Base-by-base conservation (phyloP, 176 grass and related monocot genomes). In the Oryza longistaminata region DNA sequence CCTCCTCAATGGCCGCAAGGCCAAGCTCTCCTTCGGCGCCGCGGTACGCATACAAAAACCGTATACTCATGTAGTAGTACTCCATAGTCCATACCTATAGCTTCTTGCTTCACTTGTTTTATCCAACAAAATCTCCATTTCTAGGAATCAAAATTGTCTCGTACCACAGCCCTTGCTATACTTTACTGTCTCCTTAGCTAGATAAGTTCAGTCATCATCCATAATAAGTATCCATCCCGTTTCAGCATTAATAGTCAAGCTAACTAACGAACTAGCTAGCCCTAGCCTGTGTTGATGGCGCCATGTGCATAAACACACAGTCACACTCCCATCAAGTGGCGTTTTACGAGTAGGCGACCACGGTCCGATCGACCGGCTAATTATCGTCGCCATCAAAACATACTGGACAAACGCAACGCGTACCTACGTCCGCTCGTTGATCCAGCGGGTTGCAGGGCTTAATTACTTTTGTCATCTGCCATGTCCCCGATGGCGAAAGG, bases 11-110 rank as follows among this genome's bases (percentile, higher is more conserved):
- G 97, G 97, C 2, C 85, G 97, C 66, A 99, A 96, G 88, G 77
- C 88, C 86, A 99, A 99, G 82, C 91, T 99, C 33, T 99, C 97
- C 68, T 99, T 96, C 77, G 97, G 97, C 76, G 91, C 97, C 74
- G 97, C 97, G 82, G 97, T 99, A 87, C 49, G 85, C 64, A 14
- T 50, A 37, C 19, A 4, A 17, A 55, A 58, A 58, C 5, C 27
- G 0, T 8, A 58, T n/a, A 58, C 49, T 52, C 49, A 15, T 5
- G 44, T 46, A 13, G 44, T 46, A 3, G 43, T 45, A 11, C n/a
- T n/a, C n/a, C n/a, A n/a, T n/a, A n/a, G 11, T 37, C 21, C 34
- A 5, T 31, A 4, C 15, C 34, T 15, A 12, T 14, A 12, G 5
- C 40, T 21, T 53, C 46, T 49, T 27, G 16, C 33, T 7, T 80